Percentiles rank a stretch among this genome's conserved stretches.
Conservation (phyloP, 345 rosid genomes). For the Brassica cretica region DNA sequence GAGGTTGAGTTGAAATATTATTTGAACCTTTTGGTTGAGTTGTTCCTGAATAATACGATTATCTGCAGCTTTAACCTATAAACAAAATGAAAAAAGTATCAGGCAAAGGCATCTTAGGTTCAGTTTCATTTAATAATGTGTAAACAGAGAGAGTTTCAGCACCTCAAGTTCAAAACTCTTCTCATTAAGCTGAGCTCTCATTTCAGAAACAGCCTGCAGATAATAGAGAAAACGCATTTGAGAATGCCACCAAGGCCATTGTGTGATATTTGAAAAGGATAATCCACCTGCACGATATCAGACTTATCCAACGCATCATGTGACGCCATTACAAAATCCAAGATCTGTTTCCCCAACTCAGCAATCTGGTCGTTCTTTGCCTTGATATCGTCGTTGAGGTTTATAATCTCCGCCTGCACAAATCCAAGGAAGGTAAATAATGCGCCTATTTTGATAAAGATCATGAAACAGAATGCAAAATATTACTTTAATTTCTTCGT, state of each 20-base stretch:
- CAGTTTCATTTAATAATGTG: conserved; percentile 9
- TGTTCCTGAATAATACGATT: conserved; percentile 94
- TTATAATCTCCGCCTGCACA: conserved; percentile 67
- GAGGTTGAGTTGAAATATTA: conserved; percentile 2
- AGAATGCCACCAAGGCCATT: background rate
- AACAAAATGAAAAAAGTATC: conserved; percentile 13
- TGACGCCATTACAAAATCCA: conserved; percentile 59
- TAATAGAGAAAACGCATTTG: conserved; percentile 34
- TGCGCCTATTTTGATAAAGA: conserved; percentile 16
- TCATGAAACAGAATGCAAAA: conserved; percentile 5
- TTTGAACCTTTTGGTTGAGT: conserved; percentile 75
- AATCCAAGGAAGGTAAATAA: conserved; percentile 27
- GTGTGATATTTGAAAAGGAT: conserved; percentile 19
- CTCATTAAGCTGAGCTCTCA: conserved; percentile 79
- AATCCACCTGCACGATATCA: conserved; percentile 67
- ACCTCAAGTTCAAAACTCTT: conserved; percentile 98
- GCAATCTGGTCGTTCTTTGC: conserved; percentile 71
- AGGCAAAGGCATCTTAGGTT: conserved; percentile 18
- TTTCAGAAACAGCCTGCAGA: conserved; percentile 73
- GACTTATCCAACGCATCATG: conserved; percentile 58
- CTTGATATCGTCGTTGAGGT: conserved; percentile 62
- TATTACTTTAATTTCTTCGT: conserved; percentile 64
- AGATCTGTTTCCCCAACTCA: conserved; percentile 74
- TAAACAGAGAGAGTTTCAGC: conserved; percentile 32
- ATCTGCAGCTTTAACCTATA: conserved; percentile 92